A percentile compares a stretch with the other conserved stretches of the same genome.
These are phyloP conservation scores for Pleurotus platypus DNA, from an alignment of 768 basidiomycete genomes.

Conservation along the genomic window DNA sequence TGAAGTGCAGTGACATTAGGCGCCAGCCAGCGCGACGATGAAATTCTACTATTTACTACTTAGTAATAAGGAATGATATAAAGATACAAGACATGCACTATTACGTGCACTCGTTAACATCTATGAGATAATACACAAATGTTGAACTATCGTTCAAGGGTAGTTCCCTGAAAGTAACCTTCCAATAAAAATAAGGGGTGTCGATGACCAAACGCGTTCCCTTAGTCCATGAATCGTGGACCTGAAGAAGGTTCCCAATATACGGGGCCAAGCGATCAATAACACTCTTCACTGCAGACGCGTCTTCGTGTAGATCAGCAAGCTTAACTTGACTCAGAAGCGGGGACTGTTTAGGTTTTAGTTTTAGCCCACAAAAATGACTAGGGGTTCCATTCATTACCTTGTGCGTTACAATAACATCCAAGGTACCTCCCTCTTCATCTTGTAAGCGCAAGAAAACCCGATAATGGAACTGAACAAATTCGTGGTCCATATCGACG, in stretches of 20 bases:
- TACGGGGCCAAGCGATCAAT: constrained; percentile 37
- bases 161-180: neutral
- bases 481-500: constrained; percentile 48
- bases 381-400: constrained; percentile 25
- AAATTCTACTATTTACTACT: no score
- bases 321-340: constrained; percentile 43
- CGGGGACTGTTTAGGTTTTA: constrained; percentile 28
- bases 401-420: constrained; percentile 42
- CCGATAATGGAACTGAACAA: constrained; percentile 43
- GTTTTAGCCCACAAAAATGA: neutral
- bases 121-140: neutral
- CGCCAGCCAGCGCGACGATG: no score
- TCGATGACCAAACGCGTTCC: neutral
- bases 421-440: constrained; percentile 34
- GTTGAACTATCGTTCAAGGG: neutral
- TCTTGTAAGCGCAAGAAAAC: constrained; percentile 53
- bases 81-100: neutral
- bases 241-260: constrained; percentile 42
- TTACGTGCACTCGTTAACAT: neutral
- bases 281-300: constrained; percentile 31
- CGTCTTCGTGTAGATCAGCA: constrained; percentile 38
- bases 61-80: no score
- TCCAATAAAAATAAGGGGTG: constrained; percentile 3
- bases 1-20: no score
- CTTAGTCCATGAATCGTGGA: constrained; percentile 23